Base-by-base conservation (phyloP, 169 alveolate genomes). In the Cytauxzoon felis region DNA sequence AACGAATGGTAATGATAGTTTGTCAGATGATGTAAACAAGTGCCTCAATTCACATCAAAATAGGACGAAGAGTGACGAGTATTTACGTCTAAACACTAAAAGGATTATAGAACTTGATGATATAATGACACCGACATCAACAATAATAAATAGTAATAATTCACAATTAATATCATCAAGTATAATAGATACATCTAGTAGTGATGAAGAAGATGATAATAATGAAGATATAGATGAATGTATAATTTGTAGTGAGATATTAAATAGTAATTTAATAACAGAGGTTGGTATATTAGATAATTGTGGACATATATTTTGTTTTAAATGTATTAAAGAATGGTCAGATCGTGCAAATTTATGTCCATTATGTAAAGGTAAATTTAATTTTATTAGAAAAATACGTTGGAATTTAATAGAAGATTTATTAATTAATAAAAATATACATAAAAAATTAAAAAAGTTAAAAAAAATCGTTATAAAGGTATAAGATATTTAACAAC, bases 241-340 rank as follows among this genome's bases (percentile, higher is more conserved):
- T 23, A 40, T 75, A 47, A 45, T 75, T 23, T 75, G 85, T 56
- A 75, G 72, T 48, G 85, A 75, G 24, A n/a, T 67, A 19, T 34
- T 75, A 53, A 56, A 24, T 0, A 45, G 47, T 16, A 51, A 26
- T 24, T 42, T 30, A 4, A n/a, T 5, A 21, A n/a, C 49, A 9
- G 69, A 64, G 13, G 41, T 75, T 11, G 85, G 85, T n/a, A 42
- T 64, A 1, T 68, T 83, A 23, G 65, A 58, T 24, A 23, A 38
- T n/a, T 83, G 90, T 45, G 2, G 30, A 23, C 90, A 83, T 57
- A 50, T 73, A 6, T 83, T 83, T 53, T 83, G 90, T 58, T 83
- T 82, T 53, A 41, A 32, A 6, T 83, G 90, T 48, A 73, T 83
- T 16, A 59, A 59, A 27, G 48, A 47, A 40, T 81, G 89, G 89